phyloP scores from a whole-genome alignment of 345 rosid species.

The Lenwebbia sp. region DNA sequence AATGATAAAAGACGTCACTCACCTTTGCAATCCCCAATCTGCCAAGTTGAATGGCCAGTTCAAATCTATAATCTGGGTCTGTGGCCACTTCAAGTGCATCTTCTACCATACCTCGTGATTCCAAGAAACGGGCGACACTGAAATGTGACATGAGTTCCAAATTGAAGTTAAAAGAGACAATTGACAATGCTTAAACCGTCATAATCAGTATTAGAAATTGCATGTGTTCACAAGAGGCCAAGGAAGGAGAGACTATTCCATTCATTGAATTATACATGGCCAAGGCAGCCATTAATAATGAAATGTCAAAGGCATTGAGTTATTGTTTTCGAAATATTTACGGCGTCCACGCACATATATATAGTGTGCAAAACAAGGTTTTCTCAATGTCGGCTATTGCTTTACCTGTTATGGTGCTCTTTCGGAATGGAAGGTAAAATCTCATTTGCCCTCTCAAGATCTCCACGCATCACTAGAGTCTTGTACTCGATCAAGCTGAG shows the following conservation, averaged over 20 bases:
- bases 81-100: slow-evolving; percentile 97
- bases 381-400: neutral
- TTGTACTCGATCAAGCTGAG: slow-evolving; percentile 49
- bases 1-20: neutral
- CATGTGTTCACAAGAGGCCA: neutral
- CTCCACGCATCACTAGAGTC: slow-evolving; percentile 54
- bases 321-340: neutral
- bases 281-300: neutral
- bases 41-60: slow-evolving; percentile 93
- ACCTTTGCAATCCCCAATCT: slow-evolving; percentile 93
- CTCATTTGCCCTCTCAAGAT: slow-evolving; percentile 32
- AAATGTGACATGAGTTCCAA: slow-evolving; percentile 8
- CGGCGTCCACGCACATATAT: neutral
- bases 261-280: neutral
- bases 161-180: neutral
- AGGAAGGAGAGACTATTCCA: neutral
- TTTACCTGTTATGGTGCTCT: slow-evolving; percentile 35
- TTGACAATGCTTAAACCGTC: neutral
- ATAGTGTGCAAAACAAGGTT: neutral
- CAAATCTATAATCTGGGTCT: slow-evolving; percentile 96
- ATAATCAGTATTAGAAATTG: neutral
- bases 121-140: slow-evolving; percentile 98
- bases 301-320: neutral
- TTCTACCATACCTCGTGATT: slow-evolving; percentile 97
- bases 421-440: slow-evolving; percentile 42